Conservation (phyloP, 176 grass and related monocot species). For the Tillandsia leiboldiana region DNA sequence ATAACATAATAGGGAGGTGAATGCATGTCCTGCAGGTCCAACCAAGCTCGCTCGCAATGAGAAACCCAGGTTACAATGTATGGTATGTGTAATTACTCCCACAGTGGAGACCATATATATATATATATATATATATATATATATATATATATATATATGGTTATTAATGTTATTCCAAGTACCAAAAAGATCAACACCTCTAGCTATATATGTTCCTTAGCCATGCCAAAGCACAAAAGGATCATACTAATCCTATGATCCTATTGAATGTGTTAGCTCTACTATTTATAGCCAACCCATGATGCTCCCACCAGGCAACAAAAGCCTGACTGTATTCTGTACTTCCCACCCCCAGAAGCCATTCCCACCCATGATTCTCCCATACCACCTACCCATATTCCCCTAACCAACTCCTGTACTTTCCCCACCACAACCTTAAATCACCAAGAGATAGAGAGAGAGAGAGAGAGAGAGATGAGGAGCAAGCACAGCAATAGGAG, state of each 20-base stretch:
- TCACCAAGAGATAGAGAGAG: slow-evolving; percentile 17
- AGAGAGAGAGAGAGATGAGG: slow-evolving; percentile 40
- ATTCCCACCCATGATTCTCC: slow-evolving; percentile 21
- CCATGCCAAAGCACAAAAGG: slow-evolving; percentile 25
- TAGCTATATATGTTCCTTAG: neutral
- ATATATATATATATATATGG: slow-evolving; percentile 5
- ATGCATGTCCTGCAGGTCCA: too few relatives aligned
- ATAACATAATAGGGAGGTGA: too few relatives aligned
- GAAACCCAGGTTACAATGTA: neutral
- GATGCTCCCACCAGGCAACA: slow-evolving; percentile 4
- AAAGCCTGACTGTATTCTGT: slow-evolving; percentile 18
- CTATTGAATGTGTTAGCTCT: too few relatives aligned
- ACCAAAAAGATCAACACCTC: slow-evolving; percentile 69
- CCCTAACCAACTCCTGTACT: slow-evolving; percentile 17
- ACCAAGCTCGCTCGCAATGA: too few relatives aligned
- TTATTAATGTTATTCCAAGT: slow-evolving; percentile 33
- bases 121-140: slow-evolving; percentile 9
- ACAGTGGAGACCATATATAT: neutral
- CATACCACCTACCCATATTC: neutral
- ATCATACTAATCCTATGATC: slow-evolving; percentile 36
- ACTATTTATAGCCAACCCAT: slow-evolving; percentile 6
- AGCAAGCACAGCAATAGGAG: neutral
- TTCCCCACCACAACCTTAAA: slow-evolving; percentile 12
- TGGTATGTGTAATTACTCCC: neutral
- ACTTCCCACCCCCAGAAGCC: slow-evolving; percentile 37